Evolutionary conservation across 176 grass and related monocot genomes (phyloP).

Genomic region (Stipa capillata): DNA sequence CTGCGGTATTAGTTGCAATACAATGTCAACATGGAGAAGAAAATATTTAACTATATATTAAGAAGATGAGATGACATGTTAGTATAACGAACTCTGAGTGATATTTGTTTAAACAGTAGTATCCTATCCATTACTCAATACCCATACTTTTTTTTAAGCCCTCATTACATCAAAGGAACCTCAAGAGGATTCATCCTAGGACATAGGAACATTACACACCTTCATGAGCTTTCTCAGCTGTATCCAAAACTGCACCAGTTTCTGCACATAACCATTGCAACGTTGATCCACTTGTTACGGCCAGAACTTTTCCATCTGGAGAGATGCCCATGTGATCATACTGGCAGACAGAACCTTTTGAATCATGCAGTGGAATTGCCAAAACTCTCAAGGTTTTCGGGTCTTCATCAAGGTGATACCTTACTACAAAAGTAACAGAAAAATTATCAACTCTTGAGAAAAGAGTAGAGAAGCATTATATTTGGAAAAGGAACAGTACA

Average conservation of each 20-base stretch:
- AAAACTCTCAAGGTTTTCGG: slow-evolving; percentile 87
- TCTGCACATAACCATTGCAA: slow-evolving; percentile 82
- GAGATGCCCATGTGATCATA: slow-evolving; percentile 85
- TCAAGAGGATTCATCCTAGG: neutral
- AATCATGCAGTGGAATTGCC: slow-evolving; percentile 64
- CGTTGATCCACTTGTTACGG: slow-evolving; percentile 50
- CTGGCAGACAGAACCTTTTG: slow-evolving; percentile 55
- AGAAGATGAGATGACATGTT: too few relatives aligned
- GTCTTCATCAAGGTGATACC: slow-evolving; percentile 97
- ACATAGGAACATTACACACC: slow-evolving; percentile 41
- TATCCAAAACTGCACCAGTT: slow-evolving; percentile 83
- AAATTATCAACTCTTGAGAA: slow-evolving; percentile 8
- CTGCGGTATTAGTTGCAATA: neutral
- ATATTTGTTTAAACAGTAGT: neutral
- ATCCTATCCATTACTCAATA: neutral
- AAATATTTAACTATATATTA: neutral
- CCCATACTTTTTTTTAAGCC: neutral
- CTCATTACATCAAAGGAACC: neutral
- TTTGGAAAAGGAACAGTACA: neutral
- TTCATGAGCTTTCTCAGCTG: slow-evolving; percentile 85
- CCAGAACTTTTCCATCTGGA: slow-evolving; percentile 76
- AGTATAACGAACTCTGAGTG: too few relatives aligned
- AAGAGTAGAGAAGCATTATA: neutral
- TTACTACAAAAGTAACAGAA: slow-evolving; percentile 47
- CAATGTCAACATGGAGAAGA: neutral